Conservation (phyloP, 2,329 filamentous ascomycete species). For the Alternaria angustiovoidea region DNA sequence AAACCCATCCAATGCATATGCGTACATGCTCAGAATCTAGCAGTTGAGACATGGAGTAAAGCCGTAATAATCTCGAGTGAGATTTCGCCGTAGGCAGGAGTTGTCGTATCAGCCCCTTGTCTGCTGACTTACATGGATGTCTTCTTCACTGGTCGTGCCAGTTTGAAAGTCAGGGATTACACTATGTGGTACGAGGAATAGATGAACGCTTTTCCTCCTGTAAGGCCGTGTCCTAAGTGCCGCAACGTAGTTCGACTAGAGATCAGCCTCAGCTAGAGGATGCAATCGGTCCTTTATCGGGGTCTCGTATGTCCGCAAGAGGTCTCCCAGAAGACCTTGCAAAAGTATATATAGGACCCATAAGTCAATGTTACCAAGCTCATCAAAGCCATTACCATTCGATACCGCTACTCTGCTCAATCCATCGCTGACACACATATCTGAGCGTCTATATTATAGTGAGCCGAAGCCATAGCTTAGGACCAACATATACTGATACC, state of each 20-base stretch:
- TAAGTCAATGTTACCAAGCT: background rate
- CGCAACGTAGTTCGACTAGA: background rate
- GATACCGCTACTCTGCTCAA: background rate
- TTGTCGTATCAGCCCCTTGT: too few species aligned
- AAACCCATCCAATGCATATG: too few species aligned
- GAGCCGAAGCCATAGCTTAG: too few species aligned
- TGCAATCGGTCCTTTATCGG: background rate
- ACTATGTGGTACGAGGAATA: background rate
- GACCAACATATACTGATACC: background rate
- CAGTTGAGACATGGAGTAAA: too few species aligned
- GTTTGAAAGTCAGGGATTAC: background rate
- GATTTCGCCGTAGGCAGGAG: rapidly evolving
- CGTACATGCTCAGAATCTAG: too few species aligned
- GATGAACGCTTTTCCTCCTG: too few species aligned
- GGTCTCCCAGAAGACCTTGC: too few species aligned
- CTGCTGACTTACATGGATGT: background rate
- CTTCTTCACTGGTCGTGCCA: background rate
- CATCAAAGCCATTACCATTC: background rate
- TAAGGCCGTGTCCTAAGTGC: too few species aligned
- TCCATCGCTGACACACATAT: too few species aligned
- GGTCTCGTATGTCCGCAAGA: too few species aligned
- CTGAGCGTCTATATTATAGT: too few species aligned
- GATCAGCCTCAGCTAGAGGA: background rate
- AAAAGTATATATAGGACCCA: background rate
- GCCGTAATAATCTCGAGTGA: too few species aligned